Evolutionary conservation across 495 filamentous ascomycete genomes (phyloP), one percentile per base, ranked within the genome.

Genomic region (Podospora comata): DNA sequence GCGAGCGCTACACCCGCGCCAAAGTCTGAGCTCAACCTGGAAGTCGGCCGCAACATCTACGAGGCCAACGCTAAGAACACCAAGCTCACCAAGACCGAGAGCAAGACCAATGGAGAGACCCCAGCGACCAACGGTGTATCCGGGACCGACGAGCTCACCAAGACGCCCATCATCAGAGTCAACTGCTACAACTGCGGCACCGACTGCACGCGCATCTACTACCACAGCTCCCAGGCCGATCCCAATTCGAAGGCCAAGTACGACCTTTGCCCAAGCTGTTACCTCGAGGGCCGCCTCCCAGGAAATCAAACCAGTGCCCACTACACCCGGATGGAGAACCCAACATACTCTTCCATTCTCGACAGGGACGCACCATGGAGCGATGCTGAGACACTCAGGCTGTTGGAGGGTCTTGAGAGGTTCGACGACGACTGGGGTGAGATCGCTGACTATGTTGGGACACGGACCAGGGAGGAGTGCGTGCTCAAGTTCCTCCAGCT

Each of bases 351-450:
- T 3, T 83, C 86, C 2, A 78, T 90, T n/a, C 81, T 89, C 5
- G 93, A 96, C 67, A 86, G 90, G 23, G 91, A 96, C 70, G 86
- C 91, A 4, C 88, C 90, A 5, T 99, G 95, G 95, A 90, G 90
- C 48, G 94, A 98, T 72, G 87, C 90, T 16, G 95, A 99, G 76
- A 86, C 90, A 7, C 85, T 97, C 13, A 82, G 91, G 34, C 83
- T 99, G 15, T 84, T 99, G 3, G 95, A 99, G 78, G 95, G 87
- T 13, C 78, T 99, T 65, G 95, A 99, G 82, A 84, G 89, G 70
- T 94, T 90, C 71, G 93, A 97, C 70, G 96, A 99, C 34, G 90
- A 97, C 79, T 99, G 95, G 95, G 90, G 92, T 64, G 86, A 90
- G 71, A 93, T 99, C 67, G 87, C 95, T 0, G 92, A 92, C 67